phyloP scores from a whole-genome alignment of 1,284 basidiomycete genomes.

The Chalciporus sp. region DNA sequence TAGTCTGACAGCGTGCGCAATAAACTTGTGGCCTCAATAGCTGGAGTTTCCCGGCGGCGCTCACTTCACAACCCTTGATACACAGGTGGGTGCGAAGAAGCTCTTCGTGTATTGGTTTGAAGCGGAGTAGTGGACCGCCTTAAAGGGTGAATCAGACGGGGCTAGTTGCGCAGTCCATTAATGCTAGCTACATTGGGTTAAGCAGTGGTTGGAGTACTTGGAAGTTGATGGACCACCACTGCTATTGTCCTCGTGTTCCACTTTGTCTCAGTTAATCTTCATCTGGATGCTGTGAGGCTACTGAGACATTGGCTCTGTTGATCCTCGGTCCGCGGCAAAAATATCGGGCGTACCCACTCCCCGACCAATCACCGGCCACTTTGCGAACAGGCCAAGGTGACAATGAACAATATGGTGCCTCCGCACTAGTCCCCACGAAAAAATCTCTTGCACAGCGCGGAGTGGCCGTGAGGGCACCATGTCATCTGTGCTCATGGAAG shows the following conservation, averaged over 20 bases:
- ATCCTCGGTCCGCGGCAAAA: background rate
- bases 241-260: background rate
- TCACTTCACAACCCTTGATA: constrained; percentile 13
- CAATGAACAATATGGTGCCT: constrained; percentile 26
- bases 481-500: constrained; percentile 24
- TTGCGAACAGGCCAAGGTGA: constrained; percentile 3
- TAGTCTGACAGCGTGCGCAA: constrained; percentile 28
- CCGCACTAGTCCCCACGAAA: constrained; percentile 26
- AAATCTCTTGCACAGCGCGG: background rate
- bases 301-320: too few species aligned
- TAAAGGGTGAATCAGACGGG: too few species aligned
- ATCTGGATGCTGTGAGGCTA: background rate
- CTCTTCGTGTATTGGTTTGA: background rate
- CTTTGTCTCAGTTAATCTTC: background rate
- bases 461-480: constrained; percentile 18
- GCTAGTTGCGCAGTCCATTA: background rate
- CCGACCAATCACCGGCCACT: constrained; percentile 15
- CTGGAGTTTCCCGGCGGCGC: constrained; percentile 20
- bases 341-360: background rate
- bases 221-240: background rate
- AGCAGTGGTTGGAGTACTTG: background rate
- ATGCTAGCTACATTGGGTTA: background rate
- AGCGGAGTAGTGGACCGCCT: background rate
- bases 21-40: constrained; percentile 11
- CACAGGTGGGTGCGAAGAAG: constrained; percentile 14